Evolutionary conservation across 2,329 filamentous ascomycete species (phyloP), one percentile per base, ranked within the genome.

Genomic region (Ceratocystis papillata): DNA sequence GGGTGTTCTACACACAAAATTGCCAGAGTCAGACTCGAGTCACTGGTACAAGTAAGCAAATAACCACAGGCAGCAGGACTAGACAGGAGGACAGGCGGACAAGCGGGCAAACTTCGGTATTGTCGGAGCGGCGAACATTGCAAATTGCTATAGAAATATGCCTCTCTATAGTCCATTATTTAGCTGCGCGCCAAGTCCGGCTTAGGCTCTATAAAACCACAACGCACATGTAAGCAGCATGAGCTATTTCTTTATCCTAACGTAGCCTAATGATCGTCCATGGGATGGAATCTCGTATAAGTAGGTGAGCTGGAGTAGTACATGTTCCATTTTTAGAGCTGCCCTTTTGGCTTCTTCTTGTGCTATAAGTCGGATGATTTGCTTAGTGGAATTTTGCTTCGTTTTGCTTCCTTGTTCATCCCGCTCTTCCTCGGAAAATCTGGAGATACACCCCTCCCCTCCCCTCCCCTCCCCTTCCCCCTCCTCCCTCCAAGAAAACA

Each of bases 1-100:
- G 5, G 46, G 46, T 10, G 46, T 22, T 50, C 17, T 25, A 41
- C 37, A 41, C 37, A 20, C 46, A 4, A 41, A 41, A 12, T 50
- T 33, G 28, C 33, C 25, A 59, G 55, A 37, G 17, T 59, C 55
- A 59, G 55, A 59, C 28, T 59, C 55, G 55, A 59, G 55, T 59
- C 25, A 59, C 55, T 17, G 17, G 55, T n/a, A 25, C 55, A 37
- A 59, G 55, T 53, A 53, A 59, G 55, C 28, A 59, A 20, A n/a
- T 30, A 8, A 25, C 37, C 6, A 59, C 53, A 20, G n/a, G 17
- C 28, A 30, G 4, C 28, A 30, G 28, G 28, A 3, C 22, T 25
- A 20, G n/a, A 3, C 28, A 30, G 4, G 5, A 30, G 30, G 30
- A 6, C 6, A 41, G 37, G 37, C 3, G 37, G 3, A 10, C 37